These are phyloP conservation scores for Casuarina glauca DNA, from an alignment of 306 rosid species.

Conservation along the genomic window DNA sequence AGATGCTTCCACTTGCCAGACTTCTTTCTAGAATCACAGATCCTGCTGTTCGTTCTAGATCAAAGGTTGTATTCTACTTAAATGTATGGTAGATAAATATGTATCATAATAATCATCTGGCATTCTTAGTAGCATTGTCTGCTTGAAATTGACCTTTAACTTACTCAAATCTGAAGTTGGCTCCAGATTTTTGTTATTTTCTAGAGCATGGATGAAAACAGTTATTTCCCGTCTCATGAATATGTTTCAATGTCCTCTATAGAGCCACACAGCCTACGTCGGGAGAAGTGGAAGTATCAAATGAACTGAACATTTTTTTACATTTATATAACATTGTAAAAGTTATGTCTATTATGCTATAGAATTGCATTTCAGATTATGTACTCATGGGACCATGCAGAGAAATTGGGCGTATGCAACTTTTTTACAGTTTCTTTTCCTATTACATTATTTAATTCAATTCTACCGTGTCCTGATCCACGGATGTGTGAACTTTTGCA, in stretches of 20 bases:
- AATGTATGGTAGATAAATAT: constrained; percentile 23
- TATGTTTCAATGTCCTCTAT: background rate
- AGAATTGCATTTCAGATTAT: background rate
- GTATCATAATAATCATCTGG: constrained; percentile 12
- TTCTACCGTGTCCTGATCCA: background rate
- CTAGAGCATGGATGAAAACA: background rate
- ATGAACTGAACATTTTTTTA: background rate
- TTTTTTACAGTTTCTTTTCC: background rate
- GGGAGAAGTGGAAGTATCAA: background rate
- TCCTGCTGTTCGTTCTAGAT: constrained; percentile 82
- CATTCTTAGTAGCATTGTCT: constrained; percentile 15
- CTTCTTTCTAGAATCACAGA: constrained; percentile 83
- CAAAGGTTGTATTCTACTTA: constrained; percentile 65
- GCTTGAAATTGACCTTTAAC: constrained; percentile 10
- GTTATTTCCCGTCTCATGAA: background rate
- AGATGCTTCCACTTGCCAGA: constrained; percentile 97
- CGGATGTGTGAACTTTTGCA: background rate
- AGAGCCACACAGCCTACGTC: background rate
- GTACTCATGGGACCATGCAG: too few relatives aligned
- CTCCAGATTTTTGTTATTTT: background rate
- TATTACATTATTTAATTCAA: background rate
- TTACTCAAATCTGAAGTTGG: constrained; percentile 11
- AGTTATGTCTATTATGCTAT: background rate
- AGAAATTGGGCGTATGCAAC: background rate
- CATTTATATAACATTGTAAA: background rate